Base-by-base conservation (phyloP, 371 early-diverging fungal genomes). In the Mucor circinelloides region DNA sequence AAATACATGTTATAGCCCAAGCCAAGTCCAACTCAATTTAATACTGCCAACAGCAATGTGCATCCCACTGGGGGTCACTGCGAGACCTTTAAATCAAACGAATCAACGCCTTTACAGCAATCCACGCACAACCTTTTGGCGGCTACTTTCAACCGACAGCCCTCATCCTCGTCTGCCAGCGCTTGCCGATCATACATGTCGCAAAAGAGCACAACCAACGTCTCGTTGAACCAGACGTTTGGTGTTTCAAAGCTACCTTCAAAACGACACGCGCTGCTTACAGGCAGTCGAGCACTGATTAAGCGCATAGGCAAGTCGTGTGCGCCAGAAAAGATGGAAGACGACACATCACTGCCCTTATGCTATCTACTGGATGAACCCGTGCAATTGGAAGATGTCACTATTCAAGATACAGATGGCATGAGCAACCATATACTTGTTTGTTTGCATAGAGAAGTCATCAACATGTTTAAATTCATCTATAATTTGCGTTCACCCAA, bases 341-440 rank as follows among this genome's bases (percentile, higher is more conserved):
- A 82, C 55, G 72, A 67, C 32, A 71, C 71, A 25, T 59, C 52
- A 13, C 61, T 78, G 1, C 87, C 87, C 0, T 44, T 84, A 0
- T 87, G 85, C 52, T 86, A 87, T 46, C 60, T 87, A 25, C 36
- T 87, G 28, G 68, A 81, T 28, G 58, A 70, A 48, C 83, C 82
- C 8, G 77, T 74, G 55, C 67, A 2, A 34, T 38, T 76, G 1
- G 36, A 69, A n/a, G 75, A 77, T 17, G 56, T 80, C 17, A 69
- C 70, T 6, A 77, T 83, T 23, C 65, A 71, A 12, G 71, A 74
- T 13, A 66, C 83, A 4, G 77, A 77, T 13, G 61, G 62, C 5
- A 74, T 83, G 73, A 63, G 59, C 30, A 64, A 68, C 1, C 83
- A 83, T 63, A 66, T 83, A 31, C 69, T 83, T 21, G 83, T 83